phyloP scores from a whole-genome alignment of 148 eudicot species.

The Heliamphora exappendiculata region DNA sequence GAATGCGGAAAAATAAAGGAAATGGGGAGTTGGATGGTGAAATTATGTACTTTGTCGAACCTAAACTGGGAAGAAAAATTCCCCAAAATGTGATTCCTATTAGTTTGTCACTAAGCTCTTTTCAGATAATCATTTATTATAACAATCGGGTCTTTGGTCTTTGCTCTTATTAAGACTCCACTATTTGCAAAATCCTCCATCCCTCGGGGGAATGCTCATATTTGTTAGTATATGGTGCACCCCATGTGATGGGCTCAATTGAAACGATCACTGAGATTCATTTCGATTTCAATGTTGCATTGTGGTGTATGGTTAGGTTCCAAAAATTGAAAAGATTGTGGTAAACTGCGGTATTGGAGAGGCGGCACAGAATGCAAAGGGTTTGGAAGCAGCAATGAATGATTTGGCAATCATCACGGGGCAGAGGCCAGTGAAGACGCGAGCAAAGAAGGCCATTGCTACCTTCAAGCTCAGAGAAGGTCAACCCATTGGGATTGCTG shows the following conservation, averaged over 20 bases:
- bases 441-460: slow-evolving; percentile 86
- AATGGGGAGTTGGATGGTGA: not conserved
- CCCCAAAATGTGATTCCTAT: not conserved
- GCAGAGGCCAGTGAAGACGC: slow-evolving; percentile 88
- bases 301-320: slow-evolving; percentile 49
- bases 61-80: not conserved
- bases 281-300: not conserved
- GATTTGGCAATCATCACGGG: slow-evolving; percentile 84
- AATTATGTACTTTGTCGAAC: not conserved
- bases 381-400: slow-evolving; percentile 76
- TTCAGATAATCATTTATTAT: not conserved
- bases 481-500: slow-evolving; percentile 77
- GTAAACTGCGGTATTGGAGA: slow-evolving; percentile 96
- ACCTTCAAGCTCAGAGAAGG: slow-evolving; percentile 87
- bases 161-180: no score
- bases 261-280: no score
- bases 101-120: not conserved
- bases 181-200: no score
- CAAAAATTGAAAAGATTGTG: slow-evolving; percentile 79
- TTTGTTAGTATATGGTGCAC: no score
- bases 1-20: not conserved
- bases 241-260: no score
- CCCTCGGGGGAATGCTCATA: no score
- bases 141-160: no score
- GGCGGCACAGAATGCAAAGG: slow-evolving; percentile 93